Base-by-base conservation (phyloP, 371 early-diverging fungal genomes). In the Capillidium rhysosporum region DNA sequence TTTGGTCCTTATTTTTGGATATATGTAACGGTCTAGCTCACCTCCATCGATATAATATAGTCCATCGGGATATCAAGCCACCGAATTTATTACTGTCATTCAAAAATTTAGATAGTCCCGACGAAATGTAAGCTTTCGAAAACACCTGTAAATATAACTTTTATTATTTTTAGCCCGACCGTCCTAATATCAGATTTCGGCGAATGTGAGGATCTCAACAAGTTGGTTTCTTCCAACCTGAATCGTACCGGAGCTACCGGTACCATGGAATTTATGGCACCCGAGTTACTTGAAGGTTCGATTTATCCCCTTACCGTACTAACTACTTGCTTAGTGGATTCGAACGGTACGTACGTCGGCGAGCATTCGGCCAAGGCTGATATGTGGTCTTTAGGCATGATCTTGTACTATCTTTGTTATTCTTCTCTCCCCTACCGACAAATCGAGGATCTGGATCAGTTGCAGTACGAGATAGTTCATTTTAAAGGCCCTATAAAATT, bases 141-240 rank as follows among this genome's bases (percentile, higher is more conserved):
- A n/a, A n/a, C n/a, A n/a, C n/a, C n/a, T 43, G 21, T 7, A 43
- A 43, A 7, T 5, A 21, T 43, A 18, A 38, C 40, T 30, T 23
- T 31, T 14, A 18, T 20, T 38, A 18, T n/a, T 23, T 28, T 18
- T 57, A 77, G 75, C 25, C 95, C 95, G 1, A 72, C 83, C 2
- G 71, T 93, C 0, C 63, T 94, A 40, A 81, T 95, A 7, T 85
- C 91, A 0, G 96, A 94, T 65, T 94, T 94, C 74, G 95, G 96
- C 49, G 96, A 94, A 60, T 94, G 95, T 65, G 94, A 92, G 60
- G 74, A 83, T 39, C 47, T 77, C 38, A 70, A 71, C 39, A 65
- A 70, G n/a, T 51, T 59, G 2, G 52, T 41, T 38, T 60, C 57
- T 31, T 61, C 63, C 31, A 70, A 73, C 51, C 67, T 76, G 2